These are phyloP conservation scores for Colletotrichum spinosum DNA, from an alignment of 2,329 filamentous ascomycete genomes.

Conservation along the genomic window DNA sequence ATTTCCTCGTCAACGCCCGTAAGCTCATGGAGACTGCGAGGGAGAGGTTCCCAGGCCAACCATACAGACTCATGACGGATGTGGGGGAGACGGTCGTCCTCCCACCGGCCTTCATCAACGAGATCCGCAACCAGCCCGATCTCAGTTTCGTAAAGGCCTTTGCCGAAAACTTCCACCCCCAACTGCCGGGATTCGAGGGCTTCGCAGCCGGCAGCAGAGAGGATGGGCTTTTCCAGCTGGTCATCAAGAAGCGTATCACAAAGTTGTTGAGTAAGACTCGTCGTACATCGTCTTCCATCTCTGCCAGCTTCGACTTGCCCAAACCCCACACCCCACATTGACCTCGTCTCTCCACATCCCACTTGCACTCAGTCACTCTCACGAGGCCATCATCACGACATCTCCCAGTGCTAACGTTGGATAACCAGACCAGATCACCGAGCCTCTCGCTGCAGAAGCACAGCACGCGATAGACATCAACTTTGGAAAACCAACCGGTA, in stretches of 20 bases:
- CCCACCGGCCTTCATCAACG: conserved; percentile 36
- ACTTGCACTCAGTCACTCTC: no score
- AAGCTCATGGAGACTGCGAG: conserved; percentile 8
- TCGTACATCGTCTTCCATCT: not conserved
- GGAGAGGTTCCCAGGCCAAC: conserved; percentile 20
- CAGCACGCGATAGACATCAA: conserved; percentile 13
- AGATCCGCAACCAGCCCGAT: conserved; percentile 40
- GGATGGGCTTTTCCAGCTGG: conserved; percentile 29
- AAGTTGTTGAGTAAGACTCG: conserved; percentile 36
- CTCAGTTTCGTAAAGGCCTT: conserved; percentile 36
- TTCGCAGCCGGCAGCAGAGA: conserved; percentile 6
- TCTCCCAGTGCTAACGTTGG: not conserved
- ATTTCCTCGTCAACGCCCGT: conserved; percentile 19
- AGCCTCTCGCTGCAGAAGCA: conserved; percentile 32
- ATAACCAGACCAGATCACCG: conserved; percentile 26
- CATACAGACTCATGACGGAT: conserved; percentile 38
- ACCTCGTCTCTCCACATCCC: not conserved
- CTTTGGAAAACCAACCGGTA: conserved; percentile 23
- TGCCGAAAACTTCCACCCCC: conserved; percentile 29
- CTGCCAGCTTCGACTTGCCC: not conserved
- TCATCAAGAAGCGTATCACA: conserved; percentile 39
- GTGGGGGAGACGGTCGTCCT: conserved; percentile 39
- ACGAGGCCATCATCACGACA: not conserved
- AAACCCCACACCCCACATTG: conserved; percentile 15
- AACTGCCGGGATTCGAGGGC: conserved; percentile 37